phyloP scores from a whole-genome alignment of 345 rosid species.

The Euclidium syriacum region DNA sequence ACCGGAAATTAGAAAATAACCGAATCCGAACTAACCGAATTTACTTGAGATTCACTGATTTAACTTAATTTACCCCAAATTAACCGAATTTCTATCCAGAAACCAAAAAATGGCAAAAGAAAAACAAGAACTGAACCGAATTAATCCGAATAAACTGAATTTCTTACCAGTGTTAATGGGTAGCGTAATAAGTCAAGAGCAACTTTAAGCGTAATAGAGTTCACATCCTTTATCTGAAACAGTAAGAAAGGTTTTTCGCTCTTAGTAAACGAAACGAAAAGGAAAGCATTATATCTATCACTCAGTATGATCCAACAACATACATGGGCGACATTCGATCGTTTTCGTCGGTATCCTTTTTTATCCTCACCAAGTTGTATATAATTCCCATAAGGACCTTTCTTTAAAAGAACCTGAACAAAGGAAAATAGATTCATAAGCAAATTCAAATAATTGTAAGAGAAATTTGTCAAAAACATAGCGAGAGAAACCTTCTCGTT shows the following conservation, averaged over 20 bases:
- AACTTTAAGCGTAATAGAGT: conserved; percentile 58
- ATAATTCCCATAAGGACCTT: conserved; percentile 89
- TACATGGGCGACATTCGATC: conserved; percentile 78
- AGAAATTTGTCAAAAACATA: conserved; percentile 8
- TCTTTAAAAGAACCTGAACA: conserved; percentile 73
- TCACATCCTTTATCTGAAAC: conserved; percentile 63
- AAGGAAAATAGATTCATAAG: conserved; percentile 15
- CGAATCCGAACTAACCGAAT: too few relatives aligned
- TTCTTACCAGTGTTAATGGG: conserved; percentile 76
- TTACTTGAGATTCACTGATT: too few relatives aligned
- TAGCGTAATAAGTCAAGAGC: conserved; percentile 73
- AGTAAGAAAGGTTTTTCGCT: neutral
- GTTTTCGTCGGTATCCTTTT: conserved; percentile 63
- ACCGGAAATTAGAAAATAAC: too few relatives aligned
- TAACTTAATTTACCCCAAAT: too few relatives aligned
- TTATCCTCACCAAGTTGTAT: conserved; percentile 94
- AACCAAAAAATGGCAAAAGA: too few relatives aligned
- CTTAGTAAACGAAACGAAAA: conserved; percentile 5
- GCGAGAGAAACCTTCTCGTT: conserved; percentile 67
- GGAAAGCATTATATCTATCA: neutral
- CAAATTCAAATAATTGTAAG: neutral
- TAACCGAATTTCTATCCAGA: too few relatives aligned
- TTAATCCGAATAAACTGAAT: too few relatives aligned
- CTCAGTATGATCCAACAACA: conserved; percentile 15
- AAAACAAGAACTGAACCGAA: too few relatives aligned